A percentile compares a stretch with the other conserved stretches of the same genome.
phyloP scores from a whole-genome alignment of 345 rosid species.

The Euclidium syriacum region DNA sequence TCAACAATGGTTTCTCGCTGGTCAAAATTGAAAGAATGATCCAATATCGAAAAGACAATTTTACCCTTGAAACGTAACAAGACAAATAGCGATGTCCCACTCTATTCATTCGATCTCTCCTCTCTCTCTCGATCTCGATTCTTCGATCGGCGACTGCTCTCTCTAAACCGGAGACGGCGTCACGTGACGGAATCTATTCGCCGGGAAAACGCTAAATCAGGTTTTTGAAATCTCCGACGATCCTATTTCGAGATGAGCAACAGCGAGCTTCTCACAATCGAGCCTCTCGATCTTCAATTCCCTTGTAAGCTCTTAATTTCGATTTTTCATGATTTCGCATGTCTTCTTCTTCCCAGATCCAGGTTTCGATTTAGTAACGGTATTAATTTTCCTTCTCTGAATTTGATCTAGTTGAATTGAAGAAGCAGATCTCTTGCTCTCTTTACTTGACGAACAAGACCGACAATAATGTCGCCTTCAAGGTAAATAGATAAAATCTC shows the following conservation, averaged over 20 bases:
- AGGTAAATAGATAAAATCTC: conserved; percentile 46
- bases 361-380: background rate
- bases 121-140: conserved; percentile 23
- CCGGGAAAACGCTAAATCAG: background rate
- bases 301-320: conserved; percentile 71
- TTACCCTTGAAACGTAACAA: conserved; percentile 4
- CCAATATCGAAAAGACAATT: background rate
- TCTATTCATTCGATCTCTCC: background rate
- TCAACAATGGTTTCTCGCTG: no score
- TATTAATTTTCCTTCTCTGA: background rate
- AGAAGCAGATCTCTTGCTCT: conserved; percentile 81
- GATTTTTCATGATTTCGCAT: conserved; percentile 10
- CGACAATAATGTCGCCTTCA: conserved; percentile 65
- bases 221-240: conserved; percentile 15
- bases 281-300: conserved; percentile 77
- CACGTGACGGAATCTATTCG: conserved; percentile 5
- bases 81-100: conserved; percentile 17
- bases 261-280: conserved; percentile 66
- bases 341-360: conserved; percentile 15
- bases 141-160: conserved; percentile 25
- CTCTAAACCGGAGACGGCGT: conserved; percentile 25
- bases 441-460: conserved; percentile 78
- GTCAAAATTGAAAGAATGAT: no score
- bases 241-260: conserved; percentile 43
- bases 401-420: conserved; percentile 63